Evolutionary conservation across 495 filamentous ascomycete genomes (phyloP), one percentile per base, ranked within the genome.

Genomic region (Choiromyces venosus): DNA sequence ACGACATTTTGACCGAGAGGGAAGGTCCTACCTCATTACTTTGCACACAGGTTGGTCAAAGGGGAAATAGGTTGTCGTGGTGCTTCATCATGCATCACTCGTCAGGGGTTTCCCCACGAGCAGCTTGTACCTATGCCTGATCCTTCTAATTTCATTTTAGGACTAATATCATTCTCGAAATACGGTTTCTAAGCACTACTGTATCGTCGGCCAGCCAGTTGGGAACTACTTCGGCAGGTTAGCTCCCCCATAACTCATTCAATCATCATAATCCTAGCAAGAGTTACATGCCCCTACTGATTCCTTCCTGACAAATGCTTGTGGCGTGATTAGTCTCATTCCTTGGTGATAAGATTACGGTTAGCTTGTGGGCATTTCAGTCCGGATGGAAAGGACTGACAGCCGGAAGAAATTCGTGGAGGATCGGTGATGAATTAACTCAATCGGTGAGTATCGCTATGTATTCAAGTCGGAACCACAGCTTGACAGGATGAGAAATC

Each of bases 21-120:
- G 52, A 61, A 61, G 25, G 25, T 12, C 10, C 25, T 33, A 61
- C n/a, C 25, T 16, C 9, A 33, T 29, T 61, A 12, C 10, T 61
- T 33, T 29, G 10, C 33, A 16, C 2, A 61, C 10, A 4, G 52
- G 52, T 61, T 61, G 52, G 10, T 29, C 10, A 14, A 61, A 16
- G 12, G 10, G 52, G n/a, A n/a, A n/a, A n/a, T n/a, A n/a, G n/a
- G n/a, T n/a, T n/a, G n/a, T n/a, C n/a, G 25, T 61, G 4, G 25
- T 61, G 52, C 52, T 61, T 61, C 52, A 61, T 33, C 52, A 61
- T 61, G 52, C 25, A 33, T 61, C 52, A 61, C 52, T 61, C 52
- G 52, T 14, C 12, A 61, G 52, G 52, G 16, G 29, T 61, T 3
- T 61, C 52, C 10, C 52, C 3, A 33, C 10, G 52, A 61, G 25